Evolutionary conservation across 805 yeast genomes (phyloP), one percentile per base, ranked within the genome.

Genomic region (Candida vartiovaarae): DNA sequence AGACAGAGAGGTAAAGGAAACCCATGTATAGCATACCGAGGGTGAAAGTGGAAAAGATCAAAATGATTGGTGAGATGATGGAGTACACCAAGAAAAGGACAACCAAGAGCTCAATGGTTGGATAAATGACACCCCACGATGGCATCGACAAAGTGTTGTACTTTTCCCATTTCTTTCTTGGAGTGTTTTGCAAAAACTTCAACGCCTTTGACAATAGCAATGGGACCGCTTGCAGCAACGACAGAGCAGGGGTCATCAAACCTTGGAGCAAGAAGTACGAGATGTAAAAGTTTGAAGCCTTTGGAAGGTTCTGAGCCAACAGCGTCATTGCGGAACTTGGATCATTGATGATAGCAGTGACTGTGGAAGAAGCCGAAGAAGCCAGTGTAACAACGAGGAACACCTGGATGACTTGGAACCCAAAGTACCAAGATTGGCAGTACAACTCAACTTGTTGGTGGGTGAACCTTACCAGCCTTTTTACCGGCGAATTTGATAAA

Each of bases 111-210:
- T 89, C 84, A 62, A 81, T 82, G 8, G 74, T 69, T 6, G 97
- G 96, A 65, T 84, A 91, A 10, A 78, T 68, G 15, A 84, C 79
- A 40, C 97, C 95, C 85, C 90, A 89, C 25, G 77, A 74, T 36
- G 90, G 84, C 35, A 75, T 71, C 9, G 79, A 73, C 53, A 91
- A 68, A 2, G 69, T 72, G 60, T 77, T 78, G 60, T 65, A 76
- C 57, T 96, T 79, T 47, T 63, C 76, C 96, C 96, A 91, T 68
- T 83, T 85, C 65, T 87, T 82, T 67, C 98, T 80, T 48, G 98
- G 98, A 5, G 98, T 88, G 42, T 75, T 73, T 62, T 89, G 96
- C 48, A 93, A 72, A 24, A 88, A 47, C 29, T 93, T 86, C 46
- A 90, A 68, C 32, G 83, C 67, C 59, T 84, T 80, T 41, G 84